These are phyloP conservation scores for Rhynchospora breviuscula DNA, from an alignment of 176 grass and related monocot species.

Conservation along the genomic window DNA sequence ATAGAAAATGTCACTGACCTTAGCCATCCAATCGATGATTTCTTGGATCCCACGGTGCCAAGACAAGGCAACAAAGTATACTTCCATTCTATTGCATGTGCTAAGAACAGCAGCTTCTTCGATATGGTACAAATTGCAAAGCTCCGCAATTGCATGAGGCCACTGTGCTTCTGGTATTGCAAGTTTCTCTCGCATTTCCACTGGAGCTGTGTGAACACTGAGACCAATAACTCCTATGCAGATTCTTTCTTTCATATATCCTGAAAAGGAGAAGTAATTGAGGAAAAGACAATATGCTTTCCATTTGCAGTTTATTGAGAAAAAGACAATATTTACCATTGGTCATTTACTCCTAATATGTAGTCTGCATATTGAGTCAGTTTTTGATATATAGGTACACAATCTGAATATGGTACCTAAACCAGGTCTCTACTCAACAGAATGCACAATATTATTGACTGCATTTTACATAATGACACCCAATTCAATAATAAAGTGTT, in stretches of 20 bases:
- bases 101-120: constrained; percentile 99
- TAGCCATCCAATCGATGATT: constrained; percentile 92
- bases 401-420: no score
- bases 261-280: constrained; percentile 27
- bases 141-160: constrained; percentile 87
- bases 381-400: no score
- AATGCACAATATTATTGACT: no score
- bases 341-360: background rate
- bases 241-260: constrained; percentile 97
- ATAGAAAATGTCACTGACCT: constrained; percentile 41
- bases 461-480: no score
- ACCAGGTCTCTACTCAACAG: no score
- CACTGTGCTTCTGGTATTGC: constrained; percentile 88
- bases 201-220: constrained; percentile 84
- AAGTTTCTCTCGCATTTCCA: constrained; percentile 97
- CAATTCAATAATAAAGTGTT: no score
- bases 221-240: constrained; percentile 87
- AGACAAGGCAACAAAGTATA: constrained; percentile 84
- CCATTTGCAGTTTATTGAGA: background rate
- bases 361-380: no score
- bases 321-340: background rate
- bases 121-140: constrained; percentile 82
- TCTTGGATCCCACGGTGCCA: constrained; percentile 93
- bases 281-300: background rate
- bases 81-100: constrained; percentile 98